Evolutionary conservation across 2,329 filamentous ascomycete genomes (phyloP).

Genomic region (Cladorrhinum sp.): DNA sequence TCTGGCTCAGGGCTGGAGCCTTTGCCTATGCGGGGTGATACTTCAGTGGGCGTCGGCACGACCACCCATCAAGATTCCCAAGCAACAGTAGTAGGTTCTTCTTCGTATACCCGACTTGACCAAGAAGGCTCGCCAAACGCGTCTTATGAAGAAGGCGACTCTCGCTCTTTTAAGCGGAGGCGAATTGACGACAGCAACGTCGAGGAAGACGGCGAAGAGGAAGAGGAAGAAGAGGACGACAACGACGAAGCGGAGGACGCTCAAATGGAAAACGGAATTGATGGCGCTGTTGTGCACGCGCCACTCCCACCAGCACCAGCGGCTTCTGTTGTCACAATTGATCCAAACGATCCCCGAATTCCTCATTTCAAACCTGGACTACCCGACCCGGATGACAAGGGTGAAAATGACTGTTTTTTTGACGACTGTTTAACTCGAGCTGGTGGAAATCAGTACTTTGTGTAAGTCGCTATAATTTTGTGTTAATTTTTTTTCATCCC

Average conservation of each 20-base stretch:
- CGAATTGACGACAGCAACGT: background rate
- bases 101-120: background rate
- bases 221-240: background rate
- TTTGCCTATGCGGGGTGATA: background rate
- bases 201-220: background rate
- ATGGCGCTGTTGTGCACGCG: background rate
- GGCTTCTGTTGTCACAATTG: background rate
- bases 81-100: background rate
- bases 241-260: background rate
- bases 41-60: background rate
- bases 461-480: slow-evolving; percentile 10
- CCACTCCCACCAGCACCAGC: background rate
- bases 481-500: background rate
- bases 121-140: background rate
- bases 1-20: background rate
- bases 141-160: background rate
- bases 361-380: slow-evolving; percentile 9
- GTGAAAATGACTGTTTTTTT: slow-evolving; percentile 17
- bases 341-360: background rate
- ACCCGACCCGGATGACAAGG: slow-evolving; percentile 6
- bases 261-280: background rate
- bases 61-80: no score
- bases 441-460: slow-evolving; percentile 3
- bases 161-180: background rate
- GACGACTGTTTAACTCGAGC: slow-evolving; percentile 6